Base-by-base conservation (phyloP, 768 basidiomycete species). In the Auriscalpium vulgare region DNA sequence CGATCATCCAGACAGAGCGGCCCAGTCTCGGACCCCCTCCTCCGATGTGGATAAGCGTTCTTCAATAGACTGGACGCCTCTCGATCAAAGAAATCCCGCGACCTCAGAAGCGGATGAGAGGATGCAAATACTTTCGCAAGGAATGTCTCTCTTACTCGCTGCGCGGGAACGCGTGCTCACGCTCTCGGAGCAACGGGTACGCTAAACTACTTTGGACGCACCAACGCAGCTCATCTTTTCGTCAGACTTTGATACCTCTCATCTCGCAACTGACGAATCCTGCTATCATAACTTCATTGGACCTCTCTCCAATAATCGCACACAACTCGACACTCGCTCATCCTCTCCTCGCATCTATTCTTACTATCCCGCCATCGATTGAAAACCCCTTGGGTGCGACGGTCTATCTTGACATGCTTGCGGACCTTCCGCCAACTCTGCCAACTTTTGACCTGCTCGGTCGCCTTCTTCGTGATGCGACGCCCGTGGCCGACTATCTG, bases 401-500 rank as follows among this genome's bases (percentile, higher is more conserved):
- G 47, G 74, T 77, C 2, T 87, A 84, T 69, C 73, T 89, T 54
- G 82, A 87, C 48, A 79, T 82, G 21, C 71, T 91, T 11, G 75
- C 76, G 9, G 78, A 70, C 62, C 78, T 91, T 48, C 85, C 89
- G 4, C 88, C 88, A 0, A 84, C 83, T 0, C 72, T 90, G 35
- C 75, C 85, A 23, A 81, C 86, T 3, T 88, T 90, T 62, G 87
- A 91, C 65, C 73, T 91, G 37, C 71, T 88, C 36, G 87, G 83
- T 10, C 79, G 82, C 10, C 72, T 91, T 10, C 71, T 91, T 17
- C 79, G 81, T 56, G 86, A 91, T 62, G 69, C 77, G 36, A 81
- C 83, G 0, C 70, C 71, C 21, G 67, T 83, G 54, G 69, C 67
- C 19, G 75, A 74, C 54, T 59, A 63, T 5, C 55, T 66, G 8